A percentile compares a stretch with the other conserved stretches of the same genome.
phyloP scores from a whole-genome alignment of 2,329 filamentous ascomycete genomes.

The Fusarium multiceps region DNA sequence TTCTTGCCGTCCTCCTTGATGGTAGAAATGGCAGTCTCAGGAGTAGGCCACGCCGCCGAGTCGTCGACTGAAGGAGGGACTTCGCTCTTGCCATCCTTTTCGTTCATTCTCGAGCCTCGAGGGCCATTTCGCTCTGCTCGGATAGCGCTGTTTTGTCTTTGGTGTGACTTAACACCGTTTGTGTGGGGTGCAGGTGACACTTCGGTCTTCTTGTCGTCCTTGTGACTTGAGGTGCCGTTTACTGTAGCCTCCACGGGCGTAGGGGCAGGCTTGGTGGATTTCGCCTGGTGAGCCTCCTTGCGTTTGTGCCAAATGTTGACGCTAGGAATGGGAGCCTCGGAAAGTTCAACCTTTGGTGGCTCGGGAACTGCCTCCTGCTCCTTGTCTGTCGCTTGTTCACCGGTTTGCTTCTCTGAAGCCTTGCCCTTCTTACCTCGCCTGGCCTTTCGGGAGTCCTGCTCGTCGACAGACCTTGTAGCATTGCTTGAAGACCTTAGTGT shows the following conservation, averaged over 20 bases:
- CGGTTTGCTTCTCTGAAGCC: slow-evolving; percentile 54
- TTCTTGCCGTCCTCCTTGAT: slow-evolving; percentile 74
- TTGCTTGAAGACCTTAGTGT: slow-evolving; percentile 70
- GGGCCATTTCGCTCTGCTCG: slow-evolving; percentile 58
- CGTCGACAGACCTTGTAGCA: slow-evolving; percentile 74
- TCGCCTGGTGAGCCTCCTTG: slow-evolving; percentile 71
- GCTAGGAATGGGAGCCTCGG: slow-evolving; percentile 82
- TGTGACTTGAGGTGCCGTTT: slow-evolving; percentile 45
- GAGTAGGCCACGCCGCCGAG: slow-evolving; percentile 88
- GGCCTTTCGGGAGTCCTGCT: slow-evolving; percentile 57
- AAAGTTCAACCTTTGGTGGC: slow-evolving; percentile 72
- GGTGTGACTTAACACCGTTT: slow-evolving; percentile 56
- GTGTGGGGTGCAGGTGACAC: slow-evolving; percentile 40
- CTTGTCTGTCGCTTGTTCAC: slow-evolving; percentile 67
- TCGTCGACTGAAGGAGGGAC: slow-evolving; percentile 76
- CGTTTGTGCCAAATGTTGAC: slow-evolving; percentile 92
- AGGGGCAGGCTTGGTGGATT: slow-evolving; percentile 54
- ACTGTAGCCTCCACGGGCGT: slow-evolving; percentile 53
- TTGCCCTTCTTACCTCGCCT: slow-evolving; percentile 73
- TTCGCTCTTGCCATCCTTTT: slow-evolving; percentile 55
- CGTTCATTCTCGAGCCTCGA: slow-evolving; percentile 59
- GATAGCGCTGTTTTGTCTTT: slow-evolving; percentile 56
- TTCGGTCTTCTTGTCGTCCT: slow-evolving; percentile 59
- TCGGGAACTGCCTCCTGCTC: slow-evolving; percentile 59
- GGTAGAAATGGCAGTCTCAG: slow-evolving; percentile 76